A percentile compares a stretch with the other conserved stretches of the same genome.
These are phyloP conservation scores for Tuber umbilicatum DNA, from an alignment of 495 filamentous ascomycete genomes.

Conservation along the genomic window DNA sequence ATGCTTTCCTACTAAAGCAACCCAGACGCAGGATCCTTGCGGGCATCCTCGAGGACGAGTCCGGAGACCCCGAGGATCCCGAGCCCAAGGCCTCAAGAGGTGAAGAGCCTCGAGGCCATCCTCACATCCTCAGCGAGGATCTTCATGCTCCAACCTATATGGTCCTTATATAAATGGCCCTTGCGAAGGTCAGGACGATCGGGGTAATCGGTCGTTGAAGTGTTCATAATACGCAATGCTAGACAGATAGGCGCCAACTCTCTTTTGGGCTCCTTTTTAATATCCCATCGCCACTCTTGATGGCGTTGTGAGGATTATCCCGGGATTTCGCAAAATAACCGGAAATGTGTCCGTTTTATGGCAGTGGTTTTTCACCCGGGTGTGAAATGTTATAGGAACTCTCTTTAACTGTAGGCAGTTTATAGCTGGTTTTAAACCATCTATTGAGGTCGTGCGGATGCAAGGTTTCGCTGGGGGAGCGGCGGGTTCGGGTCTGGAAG, in stretches of 20 bases:
- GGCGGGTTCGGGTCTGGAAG: background rate
- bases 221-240: background rate
- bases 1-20: background rate
- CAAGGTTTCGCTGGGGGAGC: background rate
- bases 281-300: background rate
- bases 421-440: background rate
- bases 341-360: background rate
- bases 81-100: too few relatives aligned
- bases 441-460: background rate
- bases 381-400: background rate
- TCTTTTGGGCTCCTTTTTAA: background rate
- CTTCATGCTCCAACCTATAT: background rate
- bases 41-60: too few relatives aligned
- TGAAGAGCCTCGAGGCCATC: background rate
- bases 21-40: too few relatives aligned
- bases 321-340: background rate
- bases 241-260: background rate
- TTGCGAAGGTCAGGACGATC: background rate
- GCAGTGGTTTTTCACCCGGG: background rate
- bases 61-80: too few relatives aligned
- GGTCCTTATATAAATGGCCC: background rate
- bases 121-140: background rate
- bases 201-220: background rate
- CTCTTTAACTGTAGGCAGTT: too few relatives aligned
- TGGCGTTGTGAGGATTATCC: background rate